phyloP scores from a whole-genome alignment of 768 basidiomycete species.

The Filobasidium wieringae region DNA sequence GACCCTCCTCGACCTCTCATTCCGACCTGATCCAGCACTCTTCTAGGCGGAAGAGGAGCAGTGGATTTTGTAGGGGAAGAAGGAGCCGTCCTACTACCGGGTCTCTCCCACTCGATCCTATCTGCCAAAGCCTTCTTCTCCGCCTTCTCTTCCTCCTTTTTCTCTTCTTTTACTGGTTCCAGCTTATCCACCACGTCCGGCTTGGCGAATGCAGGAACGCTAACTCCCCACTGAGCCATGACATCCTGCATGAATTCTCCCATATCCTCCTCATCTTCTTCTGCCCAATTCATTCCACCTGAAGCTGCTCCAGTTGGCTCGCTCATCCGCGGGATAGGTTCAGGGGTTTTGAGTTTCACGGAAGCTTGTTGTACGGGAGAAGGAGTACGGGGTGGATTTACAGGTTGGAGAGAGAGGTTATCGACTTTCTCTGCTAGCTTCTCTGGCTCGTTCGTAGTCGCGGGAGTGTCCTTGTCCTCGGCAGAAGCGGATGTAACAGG shows the following conservation, averaged over 20 bases:
- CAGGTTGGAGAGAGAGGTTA: neutral
- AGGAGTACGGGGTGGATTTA: neutral
- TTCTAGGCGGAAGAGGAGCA: too few species aligned
- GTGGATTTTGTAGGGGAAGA: neutral
- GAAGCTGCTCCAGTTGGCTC: neutral
- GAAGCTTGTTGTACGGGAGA: neutral
- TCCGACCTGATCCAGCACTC: too few species aligned
- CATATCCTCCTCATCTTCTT: neutral
- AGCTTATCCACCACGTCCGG: neutral
- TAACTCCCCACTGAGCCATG: neutral
- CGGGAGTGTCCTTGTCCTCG: neutral
- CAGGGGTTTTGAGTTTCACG: neutral
- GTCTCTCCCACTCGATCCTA: neutral
- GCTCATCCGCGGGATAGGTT: neutral
- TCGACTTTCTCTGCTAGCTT: neutral
- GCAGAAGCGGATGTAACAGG: neutral
- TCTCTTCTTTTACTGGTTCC: neutral
- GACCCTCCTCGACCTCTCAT: neutral
- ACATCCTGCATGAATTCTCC: neutral
- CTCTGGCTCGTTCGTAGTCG: neutral
- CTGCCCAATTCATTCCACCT: neutral
- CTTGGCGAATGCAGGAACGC: neutral
- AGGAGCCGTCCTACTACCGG: neutral
- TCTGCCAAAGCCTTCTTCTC: neutral
- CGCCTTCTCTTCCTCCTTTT: neutral